Percentiles rank a stretch among this genome's conserved stretches.
Evolutionary conservation across 2,329 filamentous ascomycete genomes (phyloP).

Genomic region (Onygena corvina): DNA sequence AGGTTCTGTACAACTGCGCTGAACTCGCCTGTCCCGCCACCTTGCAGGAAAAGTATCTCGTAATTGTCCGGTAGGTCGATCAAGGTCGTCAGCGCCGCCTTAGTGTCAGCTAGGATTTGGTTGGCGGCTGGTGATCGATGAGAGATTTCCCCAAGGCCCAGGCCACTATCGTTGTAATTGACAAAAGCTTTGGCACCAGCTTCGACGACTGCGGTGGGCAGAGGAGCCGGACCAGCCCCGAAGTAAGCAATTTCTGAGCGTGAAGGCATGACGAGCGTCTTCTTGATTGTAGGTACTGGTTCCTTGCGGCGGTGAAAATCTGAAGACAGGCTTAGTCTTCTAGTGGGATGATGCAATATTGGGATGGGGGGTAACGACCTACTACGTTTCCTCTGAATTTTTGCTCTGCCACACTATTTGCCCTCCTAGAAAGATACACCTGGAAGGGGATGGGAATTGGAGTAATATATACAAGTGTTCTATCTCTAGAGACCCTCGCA

Average conservation of each 20-base stretch:
- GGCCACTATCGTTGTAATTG: conserved; percentile 67
- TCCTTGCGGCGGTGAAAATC: not conserved
- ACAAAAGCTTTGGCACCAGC: conserved; percentile 63
- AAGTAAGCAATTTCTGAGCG: conserved; percentile 49
- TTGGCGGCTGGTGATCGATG: conserved; percentile 72
- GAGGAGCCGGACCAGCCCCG: conserved; percentile 75
- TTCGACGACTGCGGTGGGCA: conserved; percentile 72
- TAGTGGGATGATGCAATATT: no score
- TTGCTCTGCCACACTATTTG: no score
- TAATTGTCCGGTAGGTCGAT: conserved; percentile 79
- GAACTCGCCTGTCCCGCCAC: conserved; percentile 76
- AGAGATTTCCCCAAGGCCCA: conserved; percentile 80
- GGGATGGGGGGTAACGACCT: no score
- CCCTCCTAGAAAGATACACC: no score
- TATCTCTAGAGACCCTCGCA: not conserved
- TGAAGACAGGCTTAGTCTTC: not conserved
- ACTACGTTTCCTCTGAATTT: no score
- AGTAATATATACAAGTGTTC: no score
- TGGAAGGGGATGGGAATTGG: no score
- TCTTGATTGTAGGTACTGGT: not conserved
- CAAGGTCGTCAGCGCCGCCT: conserved; percentile 58
- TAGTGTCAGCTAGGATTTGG: conserved; percentile 66
- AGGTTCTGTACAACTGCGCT: conserved; percentile 74
- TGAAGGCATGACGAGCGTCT: conserved; percentile 12
- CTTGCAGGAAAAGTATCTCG: conserved; percentile 79